Base-by-base conservation (phyloP, 495 filamentous ascomycete species). In the Friedmanniomyces simplex region DNA sequence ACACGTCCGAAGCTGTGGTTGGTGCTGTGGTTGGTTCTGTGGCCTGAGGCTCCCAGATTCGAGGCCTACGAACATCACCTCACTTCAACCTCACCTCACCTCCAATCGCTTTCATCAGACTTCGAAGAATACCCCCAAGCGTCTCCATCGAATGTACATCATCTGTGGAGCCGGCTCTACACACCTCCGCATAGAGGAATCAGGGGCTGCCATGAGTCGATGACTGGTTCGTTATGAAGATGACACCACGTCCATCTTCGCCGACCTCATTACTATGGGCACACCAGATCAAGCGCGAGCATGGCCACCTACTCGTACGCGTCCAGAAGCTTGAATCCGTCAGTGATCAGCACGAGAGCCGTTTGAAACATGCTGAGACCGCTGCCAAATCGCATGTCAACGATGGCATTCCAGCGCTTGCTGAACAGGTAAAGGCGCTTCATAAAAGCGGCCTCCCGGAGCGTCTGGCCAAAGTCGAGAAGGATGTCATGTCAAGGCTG, bases 251-350 rank as follows among this genome's bases (percentile, higher is more conserved):
- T n/a, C 61, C 66, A 7, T 37, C 66, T 22, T 63, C 55, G n/a
- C 68, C 68, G 10, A 60, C 67, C 12, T 67, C 66, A 12, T 61
- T 71, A 2, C 63, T 73, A 22, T 73, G 69, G 69, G 62, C 59
- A 4, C 54, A 68, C 34, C 68, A 71, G 53, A 51, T 73, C 8
- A 71, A 71, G 51, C 55, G 63, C 10, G 65, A 72, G 54, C 60
- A 73, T 47, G 54, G 24, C 10, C 39, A 65, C 45, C 54, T 73
- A 8, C 66, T 68, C 11, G 42, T 54, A 13, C 70, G 70, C 22
- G 61, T 71, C 46, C 53, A 63, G 20, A 49, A 61, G 7, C 41
- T 71, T 1, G 69, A 71, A 49, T 43, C 41, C 24, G 42, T 18
- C 48, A 36, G 50, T 34, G 11, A 51, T 11, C 26, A 52, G 24